These are phyloP conservation scores for Perkinsus chesapeaki DNA, from an alignment of 169 alveolate species.

Conservation along the genomic window DNA sequence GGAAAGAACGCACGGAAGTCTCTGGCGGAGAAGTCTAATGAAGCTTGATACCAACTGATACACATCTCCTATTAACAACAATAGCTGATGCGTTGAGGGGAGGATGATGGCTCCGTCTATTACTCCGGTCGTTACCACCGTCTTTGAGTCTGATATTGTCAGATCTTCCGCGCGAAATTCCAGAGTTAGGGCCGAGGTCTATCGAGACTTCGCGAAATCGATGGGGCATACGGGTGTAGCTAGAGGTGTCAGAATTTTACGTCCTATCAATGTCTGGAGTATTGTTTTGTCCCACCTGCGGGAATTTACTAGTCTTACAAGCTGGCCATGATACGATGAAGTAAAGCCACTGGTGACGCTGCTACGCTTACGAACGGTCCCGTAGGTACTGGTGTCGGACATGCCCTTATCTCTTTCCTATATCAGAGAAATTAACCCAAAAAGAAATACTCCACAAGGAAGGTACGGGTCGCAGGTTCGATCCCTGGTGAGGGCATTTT, in stretches of 20 bases:
- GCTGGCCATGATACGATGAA: not conserved
- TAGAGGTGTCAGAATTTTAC: not conserved
- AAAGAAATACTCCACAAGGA: conserved; percentile 27
- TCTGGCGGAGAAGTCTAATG: not conserved
- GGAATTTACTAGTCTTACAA: conserved; percentile 19
- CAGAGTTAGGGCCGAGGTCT: too few relatives aligned
- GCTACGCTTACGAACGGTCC: not conserved
- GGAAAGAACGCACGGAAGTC: not conserved
- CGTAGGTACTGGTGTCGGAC: conserved; percentile 59
- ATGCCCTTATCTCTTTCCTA: conserved; percentile 67
- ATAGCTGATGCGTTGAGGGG: too few relatives aligned
- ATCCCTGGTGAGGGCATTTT: not conserved
- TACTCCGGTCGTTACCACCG: too few relatives aligned
- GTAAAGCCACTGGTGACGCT: not conserved
- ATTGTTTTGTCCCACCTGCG: conserved; percentile 29
- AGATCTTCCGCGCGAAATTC: too few relatives aligned
- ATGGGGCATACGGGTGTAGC: not conserved
- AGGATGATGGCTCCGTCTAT: too few relatives aligned
- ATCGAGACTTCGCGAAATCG: not conserved
- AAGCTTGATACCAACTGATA: not conserved
- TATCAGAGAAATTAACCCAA: conserved; percentile 36
- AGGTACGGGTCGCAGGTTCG: conserved; percentile 20
- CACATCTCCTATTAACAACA: too few relatives aligned
- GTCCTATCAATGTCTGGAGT: not conserved
- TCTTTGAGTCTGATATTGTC: too few relatives aligned